A percentile compares a stretch with the other conserved stretches of the same genome.
phyloP scores from a whole-genome alignment of 257 asterid species.

The Prunella vulgaris region DNA sequence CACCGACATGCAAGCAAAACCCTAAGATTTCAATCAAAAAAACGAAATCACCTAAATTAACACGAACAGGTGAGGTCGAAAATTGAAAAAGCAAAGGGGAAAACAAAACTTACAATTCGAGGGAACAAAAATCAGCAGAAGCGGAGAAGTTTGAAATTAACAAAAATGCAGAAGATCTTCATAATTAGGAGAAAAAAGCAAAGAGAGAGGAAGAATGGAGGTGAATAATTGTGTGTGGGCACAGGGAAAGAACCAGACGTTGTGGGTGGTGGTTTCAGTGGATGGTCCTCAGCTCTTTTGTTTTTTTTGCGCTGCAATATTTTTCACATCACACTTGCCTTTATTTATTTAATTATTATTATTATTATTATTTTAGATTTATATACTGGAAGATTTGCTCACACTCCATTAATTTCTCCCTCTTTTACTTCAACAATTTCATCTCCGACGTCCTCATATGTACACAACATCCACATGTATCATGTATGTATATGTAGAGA shows the following conservation, averaged over 20 bases:
- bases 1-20: not conserved
- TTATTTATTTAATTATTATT: not conserved
- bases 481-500: not conserved
- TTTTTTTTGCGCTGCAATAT: not conserved
- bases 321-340: too few relatives aligned
- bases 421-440: not conserved
- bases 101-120: not conserved
- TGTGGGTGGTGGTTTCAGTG: constrained; percentile 13
- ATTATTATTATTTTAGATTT: too few relatives aligned
- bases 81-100: not conserved
- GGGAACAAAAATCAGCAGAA: not conserved
- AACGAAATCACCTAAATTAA: not conserved
- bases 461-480: too few relatives aligned
- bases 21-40: not conserved
- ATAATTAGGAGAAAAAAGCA: not conserved
- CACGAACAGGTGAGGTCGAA: not conserved
- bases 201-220: not conserved
- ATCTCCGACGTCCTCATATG: not conserved
- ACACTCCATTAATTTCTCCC: not conserved
- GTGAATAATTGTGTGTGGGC: constrained; percentile 10
- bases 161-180: not conserved
- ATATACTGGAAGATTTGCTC: not conserved
- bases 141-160: not conserved
- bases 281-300: constrained; percentile 25
- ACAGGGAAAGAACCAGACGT: not conserved